Evolutionary conservation across 345 rosid genomes (phyloP).

Genomic region (Salix suchowensis): DNA sequence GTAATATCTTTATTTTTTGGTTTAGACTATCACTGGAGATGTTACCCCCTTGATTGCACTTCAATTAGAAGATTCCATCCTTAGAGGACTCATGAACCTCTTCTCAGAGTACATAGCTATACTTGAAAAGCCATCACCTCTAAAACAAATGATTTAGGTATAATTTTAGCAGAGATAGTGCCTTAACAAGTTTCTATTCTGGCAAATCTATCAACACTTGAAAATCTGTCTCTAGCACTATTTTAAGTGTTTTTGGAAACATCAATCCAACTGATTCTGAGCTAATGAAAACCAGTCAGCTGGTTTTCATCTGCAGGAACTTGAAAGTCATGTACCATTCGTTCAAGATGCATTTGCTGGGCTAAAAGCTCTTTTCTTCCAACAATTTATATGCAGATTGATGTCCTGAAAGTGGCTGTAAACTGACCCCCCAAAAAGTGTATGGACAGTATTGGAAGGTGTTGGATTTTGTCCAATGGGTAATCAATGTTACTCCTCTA

Average conservation of each 20-base stretch:
- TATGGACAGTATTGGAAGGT: neutral
- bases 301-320: slow-evolving; percentile 27
- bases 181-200: slow-evolving; percentile 44
- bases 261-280: slow-evolving; percentile 10
- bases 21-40: slow-evolving; percentile 41
- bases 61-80: slow-evolving; percentile 45
- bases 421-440: slow-evolving; percentile 4
- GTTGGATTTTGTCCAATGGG: too few relatives aligned
- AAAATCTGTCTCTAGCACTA: slow-evolving; percentile 26
- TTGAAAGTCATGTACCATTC: slow-evolving; percentile 21
- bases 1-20: neutral
- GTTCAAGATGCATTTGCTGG: slow-evolving; percentile 30
- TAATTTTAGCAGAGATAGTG: slow-evolving; percentile 31
- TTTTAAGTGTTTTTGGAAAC: slow-evolving; percentile 27
- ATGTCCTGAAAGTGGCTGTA: slow-evolving; percentile 21
- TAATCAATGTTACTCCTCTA: too few relatives aligned
- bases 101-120: slow-evolving; percentile 37
- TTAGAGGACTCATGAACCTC: slow-evolving; percentile 39
- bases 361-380: slow-evolving; percentile 42
- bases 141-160: slow-evolving; percentile 19
- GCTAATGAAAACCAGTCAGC: slow-evolving; percentile 6
- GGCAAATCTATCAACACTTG: slow-evolving; percentile 43
- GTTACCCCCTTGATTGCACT: slow-evolving; percentile 38
- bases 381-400: slow-evolving; percentile 30
- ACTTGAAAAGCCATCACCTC: slow-evolving; percentile 36